Conservation (phyloP, 2,329 filamentous ascomycete species). For the Ascochyta rabiei region DNA sequence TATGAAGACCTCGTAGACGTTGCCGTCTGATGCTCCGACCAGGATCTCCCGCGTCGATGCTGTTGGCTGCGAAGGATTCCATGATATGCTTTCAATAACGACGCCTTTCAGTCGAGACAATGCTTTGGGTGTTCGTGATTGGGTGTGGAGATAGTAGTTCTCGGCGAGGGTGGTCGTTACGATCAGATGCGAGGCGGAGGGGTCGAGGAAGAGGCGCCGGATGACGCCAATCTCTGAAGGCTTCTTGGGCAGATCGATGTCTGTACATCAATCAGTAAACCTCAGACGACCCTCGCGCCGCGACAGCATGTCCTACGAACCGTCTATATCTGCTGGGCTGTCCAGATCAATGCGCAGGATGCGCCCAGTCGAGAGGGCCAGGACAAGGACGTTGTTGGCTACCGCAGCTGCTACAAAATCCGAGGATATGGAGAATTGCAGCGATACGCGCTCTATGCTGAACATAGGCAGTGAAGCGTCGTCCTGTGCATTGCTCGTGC, state of each 20-base stretch:
- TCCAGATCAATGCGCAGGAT: conserved; percentile 95
- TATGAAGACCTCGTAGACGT: conserved; percentile 93
- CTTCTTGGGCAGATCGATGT: conserved; percentile 96
- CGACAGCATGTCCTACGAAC: conserved; percentile 33
- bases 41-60: conserved; percentile 94
- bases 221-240: conserved; percentile 90
- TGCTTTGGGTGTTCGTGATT: conserved; percentile 84
- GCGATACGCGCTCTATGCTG: conserved; percentile 87
- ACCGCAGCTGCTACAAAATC: conserved; percentile 97
- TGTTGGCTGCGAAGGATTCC: conserved; percentile 92
- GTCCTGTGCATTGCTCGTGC: conserved; percentile 66
- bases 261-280: conserved; percentile 53
- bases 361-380: conserved; percentile 89
- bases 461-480: conserved; percentile 81
- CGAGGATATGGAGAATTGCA: conserved; percentile 92
- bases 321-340: conserved; percentile 90
- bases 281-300: not conserved
- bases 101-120: conserved; percentile 85
- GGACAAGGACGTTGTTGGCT: conserved; percentile 92
- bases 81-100: conserved; percentile 85
- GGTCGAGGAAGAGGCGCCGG: conserved; percentile 94
- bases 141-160: conserved; percentile 97
- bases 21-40: conserved; percentile 88
- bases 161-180: conserved; percentile 90
- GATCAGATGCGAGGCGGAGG: conserved; percentile 91